Evolutionary conservation across 371 early-diverging fungal species (phyloP), one percentile per base, ranked within the genome.

Genomic region (Rhizopus stolonifer): DNA sequence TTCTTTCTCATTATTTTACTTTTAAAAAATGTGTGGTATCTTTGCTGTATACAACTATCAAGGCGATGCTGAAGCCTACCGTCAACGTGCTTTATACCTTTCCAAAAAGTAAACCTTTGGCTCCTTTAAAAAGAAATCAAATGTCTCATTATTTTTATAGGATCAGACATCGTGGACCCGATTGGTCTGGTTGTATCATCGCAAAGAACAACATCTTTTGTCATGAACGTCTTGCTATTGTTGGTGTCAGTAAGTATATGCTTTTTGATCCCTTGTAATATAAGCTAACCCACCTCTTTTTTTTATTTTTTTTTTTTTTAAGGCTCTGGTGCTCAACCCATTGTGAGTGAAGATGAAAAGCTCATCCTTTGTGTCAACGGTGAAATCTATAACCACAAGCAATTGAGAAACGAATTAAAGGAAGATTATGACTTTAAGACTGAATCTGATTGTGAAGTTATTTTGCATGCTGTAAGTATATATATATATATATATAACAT

Each of bases 141-240:
- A 3, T 23, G 8, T 29, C 6, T 18, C 9, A 49, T 17, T 11
- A n/a, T 24, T 14, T 18, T 15, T 38, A 63, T 54, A 71, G 73
- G 49, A 73, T 98, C 39, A 84, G 98, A 59, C 98, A 98, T 67
- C 92, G 98, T 67, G 98, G 98, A 34, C 98, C 98, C 26, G 96
- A 98, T 78, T 95, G 95, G 95, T 89, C 87, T 70, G 98, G 98
- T 33, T 88, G 89, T 76, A 76, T 79, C 26, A 77, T 88, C 34
- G 67, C 72, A 25, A 87, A 83, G 52, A 88, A 92, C 82, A 82
- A 86, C 79, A 89, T 96, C 55, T 68, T 98, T 38, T 88, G 90
- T 77, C 98, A 98, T 67, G 98, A 98, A 74, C 93, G 98, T 72
- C 72, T 98, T 52, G 95, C 98, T 45, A 98, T 98, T 67, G 96